A percentile compares a stretch with the other conserved stretches of the same genome.
These are phyloP conservation scores for Citrus inodora DNA, from an alignment of 345 rosid species.

Conservation along the genomic window DNA sequence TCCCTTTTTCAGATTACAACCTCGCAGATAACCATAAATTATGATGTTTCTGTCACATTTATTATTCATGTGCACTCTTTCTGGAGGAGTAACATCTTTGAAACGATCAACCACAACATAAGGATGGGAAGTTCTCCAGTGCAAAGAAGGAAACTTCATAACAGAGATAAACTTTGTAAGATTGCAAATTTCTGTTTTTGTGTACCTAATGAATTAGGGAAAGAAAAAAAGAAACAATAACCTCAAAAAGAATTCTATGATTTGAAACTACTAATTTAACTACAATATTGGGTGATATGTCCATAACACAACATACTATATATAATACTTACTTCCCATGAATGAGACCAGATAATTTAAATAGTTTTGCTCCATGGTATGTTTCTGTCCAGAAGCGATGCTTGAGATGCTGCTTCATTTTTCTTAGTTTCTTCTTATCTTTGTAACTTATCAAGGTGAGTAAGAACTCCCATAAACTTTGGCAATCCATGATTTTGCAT, in stretches of 20 bases:
- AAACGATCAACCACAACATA: constrained; percentile 85
- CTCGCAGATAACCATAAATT: constrained; percentile 84
- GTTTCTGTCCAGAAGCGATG: constrained; percentile 97
- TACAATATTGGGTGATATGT: neutral
- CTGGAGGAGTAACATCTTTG: constrained; percentile 84
- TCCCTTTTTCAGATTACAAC: constrained; percentile 23
- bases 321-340: constrained; percentile 36
- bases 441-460: constrained; percentile 59
- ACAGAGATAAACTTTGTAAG: constrained; percentile 79
- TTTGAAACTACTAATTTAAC: neutral
- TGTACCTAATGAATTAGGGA: constrained; percentile 47
- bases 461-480: no score
- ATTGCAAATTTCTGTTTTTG: constrained; percentile 66
- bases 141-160: constrained; percentile 67
- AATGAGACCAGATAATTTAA: constrained; percentile 23
- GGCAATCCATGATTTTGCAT: no score
- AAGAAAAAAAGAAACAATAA: neutral
- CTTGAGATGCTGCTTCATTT: constrained; percentile 85
- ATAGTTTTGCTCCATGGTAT: constrained; percentile 81
- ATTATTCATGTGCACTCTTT: constrained; percentile 54
- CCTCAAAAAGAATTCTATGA: neutral
- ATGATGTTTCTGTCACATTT: constrained; percentile 90
- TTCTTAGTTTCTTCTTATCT: constrained; percentile 83
- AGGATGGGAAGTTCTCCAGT: constrained; percentile 91
- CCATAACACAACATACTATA: neutral